phyloP scores from a whole-genome alignment of 352 stramenopile species.

The Globisporangium spiculum region DNA sequence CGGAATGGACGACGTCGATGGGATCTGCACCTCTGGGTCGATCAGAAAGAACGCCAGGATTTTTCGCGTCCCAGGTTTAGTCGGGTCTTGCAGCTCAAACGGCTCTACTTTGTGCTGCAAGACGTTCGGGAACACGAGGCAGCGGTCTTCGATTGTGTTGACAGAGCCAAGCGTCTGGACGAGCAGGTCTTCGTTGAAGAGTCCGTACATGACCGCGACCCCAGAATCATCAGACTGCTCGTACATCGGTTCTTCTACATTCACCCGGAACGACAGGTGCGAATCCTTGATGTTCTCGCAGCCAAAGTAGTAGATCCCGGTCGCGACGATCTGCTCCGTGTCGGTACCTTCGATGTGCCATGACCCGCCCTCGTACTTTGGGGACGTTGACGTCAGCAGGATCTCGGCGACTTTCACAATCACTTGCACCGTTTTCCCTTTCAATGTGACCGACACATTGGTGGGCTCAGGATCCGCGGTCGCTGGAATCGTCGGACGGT shows the following conservation, averaged over 20 bases:
- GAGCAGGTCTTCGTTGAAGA: conserved; percentile 20
- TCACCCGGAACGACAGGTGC: conserved; percentile 31
- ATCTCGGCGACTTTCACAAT: conserved; percentile 59
- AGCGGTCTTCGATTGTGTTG: conserved; percentile 22
- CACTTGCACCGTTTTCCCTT: conserved; percentile 29
- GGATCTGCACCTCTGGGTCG: conserved; percentile 26
- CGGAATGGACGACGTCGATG: conserved; percentile 35
- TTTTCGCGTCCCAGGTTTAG: conserved; percentile 32
- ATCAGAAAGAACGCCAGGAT: conserved; percentile 53
- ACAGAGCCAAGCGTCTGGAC: conserved; percentile 29
- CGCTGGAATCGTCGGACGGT: conserved; percentile 17
- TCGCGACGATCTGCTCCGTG: conserved; percentile 42
- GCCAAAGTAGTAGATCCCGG: conserved; percentile 50
- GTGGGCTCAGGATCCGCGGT: background rate
- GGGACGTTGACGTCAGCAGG: conserved; percentile 36
- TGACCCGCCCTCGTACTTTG: conserved; percentile 32
- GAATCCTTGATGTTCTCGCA: conserved; percentile 46
- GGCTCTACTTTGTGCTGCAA: conserved; percentile 45
- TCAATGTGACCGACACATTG: conserved; percentile 11
- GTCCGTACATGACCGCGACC: conserved; percentile 28
- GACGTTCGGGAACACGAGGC: conserved; percentile 40
- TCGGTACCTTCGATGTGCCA: conserved; percentile 55
- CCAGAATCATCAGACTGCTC: conserved; percentile 31
- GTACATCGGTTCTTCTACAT: conserved; percentile 26
- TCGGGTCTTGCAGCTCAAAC: conserved; percentile 37